Evolutionary conservation across 345 rosid genomes (phyloP), one percentile per base, ranked within the genome.

Genomic region (Camelina laxa): DNA sequence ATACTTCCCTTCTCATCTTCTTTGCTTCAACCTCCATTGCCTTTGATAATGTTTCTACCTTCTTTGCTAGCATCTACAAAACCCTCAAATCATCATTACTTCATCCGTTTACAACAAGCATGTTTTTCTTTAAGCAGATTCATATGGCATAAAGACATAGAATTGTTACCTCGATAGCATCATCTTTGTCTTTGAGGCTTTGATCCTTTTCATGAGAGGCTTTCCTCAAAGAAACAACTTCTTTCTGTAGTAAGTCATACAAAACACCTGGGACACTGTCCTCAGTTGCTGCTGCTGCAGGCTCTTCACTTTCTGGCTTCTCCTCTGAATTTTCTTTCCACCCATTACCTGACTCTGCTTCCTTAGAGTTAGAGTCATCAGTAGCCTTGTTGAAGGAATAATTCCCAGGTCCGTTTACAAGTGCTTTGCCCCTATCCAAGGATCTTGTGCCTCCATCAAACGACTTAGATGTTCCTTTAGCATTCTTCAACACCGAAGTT

Each of bases 11-110:
- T 82, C 98, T 88, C 98, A 93, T 93, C 87, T 91, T 93, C 87
- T 93, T 93, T 17, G 98, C 98, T 82, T 93, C 98, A 65, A 93
- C 92, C 81, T 89, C 98, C 98, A 93, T 93, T 71, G 98, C 98
- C 80, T 93, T 95, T 27, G 96, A 87, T 80, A 95, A 80, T 17
- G 98, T 95, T 35, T 95, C 99, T 59, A 90, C 99, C 74, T 92
- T 95, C 83, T 88, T 95, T 7, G 99, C 97, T 20, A 95, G 75
- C 96, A 95, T 92, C 99, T 95, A 81, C 59, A 45, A 69, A 27
- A 57, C 38, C 57, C 39, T 9, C 59, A 74, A 33, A 14, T 20
- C 17, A 65, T 8, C 41, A 65, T 21, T 44, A 42, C 27, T 27
- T 9, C 17, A 8, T 30, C 62, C 15, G 12, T 30, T 41, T 17